Conservation (phyloP, 2,329 filamentous ascomycete genomes). For the Orbilia blumenaviensis region DNA sequence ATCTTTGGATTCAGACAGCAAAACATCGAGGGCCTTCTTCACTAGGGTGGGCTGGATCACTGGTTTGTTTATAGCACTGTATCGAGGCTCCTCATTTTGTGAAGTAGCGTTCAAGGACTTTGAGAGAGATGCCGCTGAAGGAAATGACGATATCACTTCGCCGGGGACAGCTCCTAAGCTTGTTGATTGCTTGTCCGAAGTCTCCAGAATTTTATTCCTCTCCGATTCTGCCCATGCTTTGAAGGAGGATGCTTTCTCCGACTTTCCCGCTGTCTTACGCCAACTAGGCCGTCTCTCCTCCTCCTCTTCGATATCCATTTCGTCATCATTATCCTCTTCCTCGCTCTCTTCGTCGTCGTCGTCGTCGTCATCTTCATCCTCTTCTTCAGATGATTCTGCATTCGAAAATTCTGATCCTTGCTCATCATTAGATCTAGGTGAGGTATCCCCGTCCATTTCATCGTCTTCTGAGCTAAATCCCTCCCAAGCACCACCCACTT, state of each 20-base stretch:
- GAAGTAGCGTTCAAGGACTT: conserved; percentile 60
- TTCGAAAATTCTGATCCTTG: background rate
- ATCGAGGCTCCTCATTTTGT: conserved; percentile 40
- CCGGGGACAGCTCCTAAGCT: conserved; percentile 58
- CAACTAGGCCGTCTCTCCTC: conserved; percentile 62
- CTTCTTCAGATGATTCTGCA: conserved; percentile 16
- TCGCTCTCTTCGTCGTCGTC: conserved; percentile 58
- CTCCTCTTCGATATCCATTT: conserved; percentile 58
- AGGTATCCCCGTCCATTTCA: background rate
- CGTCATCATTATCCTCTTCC: conserved; percentile 35
- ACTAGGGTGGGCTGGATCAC: conserved; percentile 23
- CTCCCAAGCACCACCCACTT: conserved; percentile 59
- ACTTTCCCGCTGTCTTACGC: conserved; percentile 60
- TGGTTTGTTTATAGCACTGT: conserved; percentile 1
- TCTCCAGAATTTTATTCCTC: conserved; percentile 81
- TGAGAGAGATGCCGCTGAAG: conserved; percentile 58
- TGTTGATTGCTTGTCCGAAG: conserved; percentile 65
- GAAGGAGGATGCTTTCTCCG: conserved; percentile 73
- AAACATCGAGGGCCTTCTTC: conserved; percentile 20
- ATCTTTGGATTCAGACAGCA: conserved; percentile 36
- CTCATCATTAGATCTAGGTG: background rate
- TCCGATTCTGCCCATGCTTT: conserved; percentile 91
- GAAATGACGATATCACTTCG: conserved; percentile 59
- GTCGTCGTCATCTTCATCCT: conserved; percentile 60
- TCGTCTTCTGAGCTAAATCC: conserved; percentile 54